These are phyloP conservation scores for Boletellus ananas DNA, from an alignment of 768 basidiomycete species.

Conservation along the genomic window DNA sequence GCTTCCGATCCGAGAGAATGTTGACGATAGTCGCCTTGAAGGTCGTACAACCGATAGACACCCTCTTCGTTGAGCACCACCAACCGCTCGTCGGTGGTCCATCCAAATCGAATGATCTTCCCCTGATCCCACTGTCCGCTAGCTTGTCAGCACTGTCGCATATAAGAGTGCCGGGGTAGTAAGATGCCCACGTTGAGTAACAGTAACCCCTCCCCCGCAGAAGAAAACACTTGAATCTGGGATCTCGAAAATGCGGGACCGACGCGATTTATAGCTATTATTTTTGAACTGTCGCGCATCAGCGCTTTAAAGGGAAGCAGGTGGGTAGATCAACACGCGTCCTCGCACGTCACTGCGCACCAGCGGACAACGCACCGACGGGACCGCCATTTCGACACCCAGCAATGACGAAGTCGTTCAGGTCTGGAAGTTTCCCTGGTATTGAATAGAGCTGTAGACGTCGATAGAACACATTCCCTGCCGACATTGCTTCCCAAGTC, in stretches of 20 bases:
- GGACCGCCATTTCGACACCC: slow-evolving; percentile 88
- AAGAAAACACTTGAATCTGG: slow-evolving; percentile 85
- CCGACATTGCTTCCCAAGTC: slow-evolving; percentile 89
- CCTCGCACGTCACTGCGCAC: background rate
- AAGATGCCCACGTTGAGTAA: slow-evolving; percentile 65
- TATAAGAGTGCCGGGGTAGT: background rate
- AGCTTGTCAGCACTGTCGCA: slow-evolving; percentile 11
- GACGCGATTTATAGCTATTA: slow-evolving; percentile 64
- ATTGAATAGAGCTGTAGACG: slow-evolving; percentile 82
- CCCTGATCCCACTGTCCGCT: slow-evolving; percentile 81
- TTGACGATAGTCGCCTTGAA: slow-evolving; percentile 83
- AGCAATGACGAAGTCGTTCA: slow-evolving; percentile 75
- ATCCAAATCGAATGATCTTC: slow-evolving; percentile 77
- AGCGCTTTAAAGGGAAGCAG: slow-evolving; percentile 50
- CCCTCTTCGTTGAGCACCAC: slow-evolving; percentile 91
- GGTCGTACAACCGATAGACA: slow-evolving; percentile 82
- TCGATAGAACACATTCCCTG: slow-evolving; percentile 84
- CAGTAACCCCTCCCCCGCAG: slow-evolving; percentile 71
- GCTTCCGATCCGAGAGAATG: slow-evolving; percentile 82
- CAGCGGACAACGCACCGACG: slow-evolving; percentile 52
- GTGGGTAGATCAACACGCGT: background rate
- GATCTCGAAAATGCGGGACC: slow-evolving; percentile 61
- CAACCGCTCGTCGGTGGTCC: slow-evolving; percentile 79
- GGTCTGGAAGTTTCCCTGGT: slow-evolving; percentile 70
- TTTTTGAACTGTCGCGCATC: slow-evolving; percentile 79